Base-by-base conservation (phyloP, 1,139 yeast genomes). In the Trichomonascaceae sp. region DNA sequence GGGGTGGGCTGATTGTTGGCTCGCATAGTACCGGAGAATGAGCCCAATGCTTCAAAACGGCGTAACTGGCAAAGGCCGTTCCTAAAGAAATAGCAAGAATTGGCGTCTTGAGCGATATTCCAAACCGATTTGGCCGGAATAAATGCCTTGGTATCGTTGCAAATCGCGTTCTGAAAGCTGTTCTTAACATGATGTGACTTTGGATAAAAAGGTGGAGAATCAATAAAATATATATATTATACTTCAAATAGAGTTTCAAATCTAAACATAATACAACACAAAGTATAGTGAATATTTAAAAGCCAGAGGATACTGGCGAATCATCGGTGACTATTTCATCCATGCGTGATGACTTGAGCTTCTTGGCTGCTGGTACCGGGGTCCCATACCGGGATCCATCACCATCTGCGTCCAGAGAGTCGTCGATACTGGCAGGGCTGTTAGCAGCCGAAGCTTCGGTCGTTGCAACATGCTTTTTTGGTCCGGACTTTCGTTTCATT, bases 401-500 rank as follows among this genome's bases (percentile, higher is more conserved):
- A 50, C 50, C 17, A n/a, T 58, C 61, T 4, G 45, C 55, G 15
- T 61, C 60, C 24, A 54, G 5, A 8, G 49, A 61, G 19, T 58
- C 61, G 27, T 61, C 62, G 43, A 53, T 57, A 38, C 57, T 55
- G 36, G 56, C 53, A 8, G 60, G 63, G 2, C 63, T 63, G 15
- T 60, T 55, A 20, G 57, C 59, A 10, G 60, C 57, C 17, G 51
- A 47, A 6, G 58, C 49, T 20, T 45, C 55, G n/a, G 44, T 51
- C 20, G 47, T 47, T 1, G 44, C 47, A 24, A 49, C 52, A 38
- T 59, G 52, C 46, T 57, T 54, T 32, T 59, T 55, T n/a, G 64
- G 63, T 1, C 63, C 64, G 22, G 57, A 51, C 50, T 66, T 65
- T 20, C 70, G 58, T 55, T 67, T 67, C 59, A 65, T 55, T 1